These are phyloP conservation scores for Pleodorina starrii DNA, from an alignment of 139 green algal genomes.

Conservation along the genomic window DNA sequence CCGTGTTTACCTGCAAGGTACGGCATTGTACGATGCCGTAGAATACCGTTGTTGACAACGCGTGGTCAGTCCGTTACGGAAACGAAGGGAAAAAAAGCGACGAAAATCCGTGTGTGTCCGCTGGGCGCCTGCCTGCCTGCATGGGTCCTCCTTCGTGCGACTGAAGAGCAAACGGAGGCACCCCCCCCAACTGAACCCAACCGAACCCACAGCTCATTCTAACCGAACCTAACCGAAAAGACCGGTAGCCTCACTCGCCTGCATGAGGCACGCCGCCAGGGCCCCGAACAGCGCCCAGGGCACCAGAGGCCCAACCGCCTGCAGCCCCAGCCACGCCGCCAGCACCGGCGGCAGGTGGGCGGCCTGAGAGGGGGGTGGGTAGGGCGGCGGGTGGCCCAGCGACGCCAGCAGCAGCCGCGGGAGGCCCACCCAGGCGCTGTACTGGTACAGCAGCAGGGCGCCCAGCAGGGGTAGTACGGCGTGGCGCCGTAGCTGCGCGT, in stretches of 20 bases:
- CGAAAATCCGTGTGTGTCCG: too few species aligned
- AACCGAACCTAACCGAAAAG: too few species aligned
- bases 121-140: too few species aligned
- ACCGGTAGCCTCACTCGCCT: conserved; percentile 58
- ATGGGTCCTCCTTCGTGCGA: too few species aligned
- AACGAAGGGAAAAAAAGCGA: too few species aligned
- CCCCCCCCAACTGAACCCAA: too few species aligned
- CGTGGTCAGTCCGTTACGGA: too few species aligned
- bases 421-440: conserved; percentile 65
- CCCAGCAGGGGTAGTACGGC: conserved; percentile 64
- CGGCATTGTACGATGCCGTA: too few species aligned
- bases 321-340: conserved; percentile 69
- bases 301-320: conserved; percentile 35
- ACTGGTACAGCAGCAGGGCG: conserved; percentile 63
- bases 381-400: not conserved
- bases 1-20: not conserved
- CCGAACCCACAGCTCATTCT: too few species aligned
- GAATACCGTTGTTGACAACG: too few species aligned
- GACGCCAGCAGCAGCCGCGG: conserved; percentile 24
- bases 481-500: conserved; percentile 40
- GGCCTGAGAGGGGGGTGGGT: not conserved
- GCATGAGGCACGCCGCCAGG: conserved; percentile 55
- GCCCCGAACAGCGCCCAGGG: conserved; percentile 70
- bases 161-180: too few species aligned
- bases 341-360: not conserved